Conservation (phyloP, 352 stramenopile species). For the Nothophytophthora sp. region DNA sequence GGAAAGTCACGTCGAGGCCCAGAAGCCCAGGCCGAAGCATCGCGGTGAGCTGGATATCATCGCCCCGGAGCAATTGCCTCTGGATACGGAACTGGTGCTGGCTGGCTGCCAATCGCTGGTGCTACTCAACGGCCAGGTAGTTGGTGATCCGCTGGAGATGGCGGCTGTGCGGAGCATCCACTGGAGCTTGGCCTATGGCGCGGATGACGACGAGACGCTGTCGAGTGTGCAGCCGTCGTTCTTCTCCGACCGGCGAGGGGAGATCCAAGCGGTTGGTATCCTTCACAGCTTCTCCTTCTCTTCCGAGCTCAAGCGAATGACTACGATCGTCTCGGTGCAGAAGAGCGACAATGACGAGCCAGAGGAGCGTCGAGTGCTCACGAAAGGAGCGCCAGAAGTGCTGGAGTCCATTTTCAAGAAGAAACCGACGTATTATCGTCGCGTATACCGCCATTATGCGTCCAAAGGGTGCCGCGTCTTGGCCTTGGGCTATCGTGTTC, state of each 20-base stretch:
- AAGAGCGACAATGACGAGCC: constrained; percentile 64
- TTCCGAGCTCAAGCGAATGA: constrained; percentile 97
- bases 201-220: too few species aligned
- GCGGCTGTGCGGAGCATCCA: constrained; percentile 97
- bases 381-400: constrained; percentile 97
- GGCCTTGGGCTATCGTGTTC: constrained; percentile 91
- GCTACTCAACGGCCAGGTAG: constrained; percentile 95
- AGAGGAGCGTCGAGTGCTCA: constrained; percentile 90
- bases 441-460: constrained; percentile 65
- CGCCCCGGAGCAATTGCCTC: constrained; percentile 67
- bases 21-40: too few species aligned
- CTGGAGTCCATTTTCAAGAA: constrained; percentile 76
- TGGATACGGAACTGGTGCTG: constrained; percentile 82
- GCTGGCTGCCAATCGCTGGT: constrained; percentile 97
- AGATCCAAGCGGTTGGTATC: too few species aligned
- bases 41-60: too few species aligned
- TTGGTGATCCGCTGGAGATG: constrained; percentile 98
- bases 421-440: constrained; percentile 87
- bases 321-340: constrained; percentile 92
- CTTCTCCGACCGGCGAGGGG: too few species aligned
- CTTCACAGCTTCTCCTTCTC: constrained; percentile 96
- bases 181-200: too few species aligned
- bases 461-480: constrained; percentile 85
- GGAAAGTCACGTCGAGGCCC: constrained; percentile 52
- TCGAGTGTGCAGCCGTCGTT: too few species aligned